Conservation (phyloP, 257 asterid species). For the Nicotiana benthamiana region DNA sequence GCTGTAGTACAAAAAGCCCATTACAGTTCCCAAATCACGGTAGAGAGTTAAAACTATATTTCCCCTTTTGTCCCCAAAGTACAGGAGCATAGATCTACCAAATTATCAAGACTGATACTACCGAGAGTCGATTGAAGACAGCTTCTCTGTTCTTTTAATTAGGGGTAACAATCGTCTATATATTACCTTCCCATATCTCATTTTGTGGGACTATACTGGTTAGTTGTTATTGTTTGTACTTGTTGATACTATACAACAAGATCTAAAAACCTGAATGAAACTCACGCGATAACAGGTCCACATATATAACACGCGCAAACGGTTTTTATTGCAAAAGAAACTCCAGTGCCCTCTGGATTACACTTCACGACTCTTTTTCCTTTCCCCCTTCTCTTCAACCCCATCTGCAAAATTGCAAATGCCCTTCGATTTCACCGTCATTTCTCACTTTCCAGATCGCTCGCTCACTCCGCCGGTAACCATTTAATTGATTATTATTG, state of each 20-base stretch:
- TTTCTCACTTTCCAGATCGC: not conserved
- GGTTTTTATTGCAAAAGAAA: not conserved
- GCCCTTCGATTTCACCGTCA: not conserved
- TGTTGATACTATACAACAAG: too few relatives aligned
- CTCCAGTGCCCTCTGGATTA: not conserved
- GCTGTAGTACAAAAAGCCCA: too few relatives aligned
- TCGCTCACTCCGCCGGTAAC: not conserved
- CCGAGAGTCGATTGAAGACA: too few relatives aligned
- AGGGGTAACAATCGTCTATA: too few relatives aligned
- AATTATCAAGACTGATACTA: not conserved
- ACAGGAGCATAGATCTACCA: not conserved
- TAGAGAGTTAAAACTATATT: not conserved
- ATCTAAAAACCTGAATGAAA: not conserved
- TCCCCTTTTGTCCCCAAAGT: not conserved
- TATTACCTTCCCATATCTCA: too few relatives aligned
- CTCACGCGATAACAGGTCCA: constrained; percentile 3
- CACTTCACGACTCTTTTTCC: not conserved
- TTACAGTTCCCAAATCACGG: not conserved
- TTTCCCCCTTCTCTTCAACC: not conserved
- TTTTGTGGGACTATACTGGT: too few relatives aligned
- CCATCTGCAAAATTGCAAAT: not conserved
- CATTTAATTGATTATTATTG: not conserved
- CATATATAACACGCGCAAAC: constrained; percentile 2
- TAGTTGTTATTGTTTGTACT: too few relatives aligned
- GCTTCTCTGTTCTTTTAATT: too few relatives aligned